Evolutionary conservation across 2,329 filamentous ascomycete species (phyloP).

Genomic region (Ceratocystis cubensis): DNA sequence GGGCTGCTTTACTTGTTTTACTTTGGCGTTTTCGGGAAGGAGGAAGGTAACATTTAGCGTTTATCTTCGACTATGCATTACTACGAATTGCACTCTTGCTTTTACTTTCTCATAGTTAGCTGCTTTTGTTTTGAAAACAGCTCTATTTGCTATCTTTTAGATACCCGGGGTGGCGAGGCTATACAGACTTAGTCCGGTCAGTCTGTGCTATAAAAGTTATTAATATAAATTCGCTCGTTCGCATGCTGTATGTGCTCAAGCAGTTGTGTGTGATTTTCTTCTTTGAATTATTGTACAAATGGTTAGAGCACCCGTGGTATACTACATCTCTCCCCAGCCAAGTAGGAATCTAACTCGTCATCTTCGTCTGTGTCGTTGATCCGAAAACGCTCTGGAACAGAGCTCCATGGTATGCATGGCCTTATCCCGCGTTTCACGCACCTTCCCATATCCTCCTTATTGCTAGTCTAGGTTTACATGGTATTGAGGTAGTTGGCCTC

Average conservation of each 20-base stretch:
- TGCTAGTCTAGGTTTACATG: slow-evolving; percentile 40
- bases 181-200: not conserved
- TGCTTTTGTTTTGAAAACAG: not conserved
- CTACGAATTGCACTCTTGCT: not conserved
- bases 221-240: not conserved
- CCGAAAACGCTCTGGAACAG: too few relatives aligned
- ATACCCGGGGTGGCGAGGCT: not conserved
- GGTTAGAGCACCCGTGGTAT: not conserved
- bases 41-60: not conserved
- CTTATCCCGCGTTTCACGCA: not conserved
- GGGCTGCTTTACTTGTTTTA: slow-evolving; percentile 6
- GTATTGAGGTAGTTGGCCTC: slow-evolving; percentile 75
- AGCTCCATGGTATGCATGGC: too few relatives aligned
- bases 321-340: not conserved
- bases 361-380: slow-evolving; percentile 2
- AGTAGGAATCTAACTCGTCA: not conserved
- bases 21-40: slow-evolving; percentile 3
- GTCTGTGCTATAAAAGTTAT: not conserved
- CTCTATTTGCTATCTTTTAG: not conserved
- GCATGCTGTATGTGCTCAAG: not conserved
- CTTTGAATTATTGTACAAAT: slow-evolving; percentile 19
- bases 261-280: slow-evolving; percentile 15
- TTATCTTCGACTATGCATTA: not conserved
- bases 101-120: not conserved
- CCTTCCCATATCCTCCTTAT: not conserved